phyloP scores from a whole-genome alignment of 2,329 filamentous ascomycete species.

The Exophiala calicioides region DNA sequence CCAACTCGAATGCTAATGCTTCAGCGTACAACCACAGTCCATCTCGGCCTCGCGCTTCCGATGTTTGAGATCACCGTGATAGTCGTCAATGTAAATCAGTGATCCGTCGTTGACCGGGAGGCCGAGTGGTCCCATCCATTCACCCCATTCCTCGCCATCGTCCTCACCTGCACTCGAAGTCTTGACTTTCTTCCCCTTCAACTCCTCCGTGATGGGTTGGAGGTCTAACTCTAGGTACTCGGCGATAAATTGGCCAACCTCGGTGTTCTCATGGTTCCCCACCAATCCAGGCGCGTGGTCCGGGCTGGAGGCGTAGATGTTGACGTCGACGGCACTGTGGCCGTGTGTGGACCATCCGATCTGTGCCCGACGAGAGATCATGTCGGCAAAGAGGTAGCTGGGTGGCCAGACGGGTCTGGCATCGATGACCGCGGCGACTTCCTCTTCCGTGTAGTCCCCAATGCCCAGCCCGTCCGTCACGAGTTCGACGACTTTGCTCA shows the following conservation, averaged over 20 bases:
- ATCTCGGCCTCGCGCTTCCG: conserved; percentile 28
- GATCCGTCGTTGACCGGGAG: conserved; percentile 37
- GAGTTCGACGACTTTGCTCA: conserved; percentile 48
- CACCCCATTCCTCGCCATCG: conserved; percentile 24
- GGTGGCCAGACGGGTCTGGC: conserved; percentile 56
- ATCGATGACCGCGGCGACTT: conserved; percentile 67
- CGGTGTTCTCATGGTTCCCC: conserved; percentile 94
- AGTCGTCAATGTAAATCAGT: conserved; percentile 39
- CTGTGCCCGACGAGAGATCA: conserved; percentile 86
- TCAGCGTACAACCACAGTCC: conserved; percentile 30
- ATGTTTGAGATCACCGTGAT: conserved; percentile 47
- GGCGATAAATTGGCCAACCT: conserved; percentile 78
- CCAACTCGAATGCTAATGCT: conserved; percentile 14
- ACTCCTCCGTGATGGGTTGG: conserved; percentile 71
- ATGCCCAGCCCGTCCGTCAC: conserved; percentile 74
- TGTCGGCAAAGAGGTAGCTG: conserved; percentile 70
- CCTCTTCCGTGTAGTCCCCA: conserved; percentile 67
- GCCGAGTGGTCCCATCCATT: conserved; percentile 46
- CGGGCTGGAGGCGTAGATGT: conserved; percentile 83
- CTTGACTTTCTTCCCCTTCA: conserved; percentile 49
- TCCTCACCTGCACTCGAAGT: conserved; percentile 15
- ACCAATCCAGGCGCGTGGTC: conserved; percentile 63
- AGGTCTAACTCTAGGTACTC: conserved; percentile 80
- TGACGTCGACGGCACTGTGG: conserved; percentile 91
- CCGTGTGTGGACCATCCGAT: conserved; percentile 94